Base-by-base conservation (phyloP, 225 moss, liverwort and hornwort species). In the Polytrichum formosum region DNA sequence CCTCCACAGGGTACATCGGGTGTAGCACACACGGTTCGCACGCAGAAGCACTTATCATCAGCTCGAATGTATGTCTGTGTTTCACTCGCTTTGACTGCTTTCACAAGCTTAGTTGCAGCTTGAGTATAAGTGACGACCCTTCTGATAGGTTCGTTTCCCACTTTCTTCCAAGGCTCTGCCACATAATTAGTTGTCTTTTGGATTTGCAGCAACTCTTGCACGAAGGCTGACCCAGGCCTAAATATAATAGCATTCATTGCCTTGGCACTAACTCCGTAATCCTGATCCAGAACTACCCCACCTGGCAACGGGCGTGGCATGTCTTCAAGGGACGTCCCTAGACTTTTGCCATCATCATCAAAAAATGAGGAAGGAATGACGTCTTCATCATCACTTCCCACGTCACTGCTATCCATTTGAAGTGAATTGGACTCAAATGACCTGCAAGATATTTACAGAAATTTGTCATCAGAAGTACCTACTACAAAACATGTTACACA, bases 1-100 rank as follows among this genome's bases (percentile, higher is more conserved):
- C 87, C 91, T 56, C 96, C 96, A 46, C 88, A 93, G 13, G 90
- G 90, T n/a, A 88, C 92, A 55, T 96, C 96, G 20, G 93, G 96
- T 68, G 96, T 93, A 66, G 82, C 78, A 75, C 84, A 90, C 53
- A 77, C 54, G n/a, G 73, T 29, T n/a, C 74, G 29, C 18, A 93
- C 5, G 67, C 78, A 83, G 76, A 88, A 92, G 35, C 93, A 90
- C 72, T 78, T 83, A 56, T 92, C 93, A 71, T 93, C 96, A 19
- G 84, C 90, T 71, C 90, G 85, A 30, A 64, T 10, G 56, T 91
- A 96, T 9, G 79, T 78, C 78, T 96, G 96, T 62, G 75, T 82
- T 76, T 96, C 96, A 28, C 68, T 74, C 7, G 89, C 89, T 71
- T 82, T 82, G 73, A 92, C 83, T 58, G 96, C 68, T 65, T 90